Evolutionary conservation across 2,329 filamentous ascomycete genomes (phyloP).

Genomic region (Phialocephala sp.): DNA sequence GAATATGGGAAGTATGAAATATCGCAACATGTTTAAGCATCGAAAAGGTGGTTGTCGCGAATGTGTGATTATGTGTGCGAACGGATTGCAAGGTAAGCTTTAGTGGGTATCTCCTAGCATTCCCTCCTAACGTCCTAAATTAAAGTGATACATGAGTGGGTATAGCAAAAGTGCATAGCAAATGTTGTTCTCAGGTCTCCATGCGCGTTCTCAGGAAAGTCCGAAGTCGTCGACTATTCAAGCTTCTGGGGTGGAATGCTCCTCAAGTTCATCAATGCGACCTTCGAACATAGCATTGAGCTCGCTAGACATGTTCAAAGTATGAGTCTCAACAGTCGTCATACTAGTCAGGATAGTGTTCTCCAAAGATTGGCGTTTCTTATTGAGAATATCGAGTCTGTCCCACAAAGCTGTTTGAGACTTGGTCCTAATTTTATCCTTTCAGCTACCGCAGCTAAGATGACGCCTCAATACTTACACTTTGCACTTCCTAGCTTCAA

Average conservation of each 20-base stretch:
- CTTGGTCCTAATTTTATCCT: constrained; percentile 28
- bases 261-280: constrained; percentile 35
- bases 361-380: constrained; percentile 38
- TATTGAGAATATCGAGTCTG: constrained; percentile 38
- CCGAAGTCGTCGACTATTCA: not conserved
- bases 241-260: not conserved
- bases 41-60: not conserved
- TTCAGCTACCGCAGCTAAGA: constrained; percentile 14
- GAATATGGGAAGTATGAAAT: constrained; percentile 15
- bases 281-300: constrained; percentile 36
- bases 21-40: constrained; percentile 1
- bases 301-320: constrained; percentile 36
- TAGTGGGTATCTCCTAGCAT: constrained; percentile 31
- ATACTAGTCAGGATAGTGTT: constrained; percentile 38
- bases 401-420: constrained; percentile 34
- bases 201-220: not conserved
- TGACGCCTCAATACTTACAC: constrained; percentile 32
- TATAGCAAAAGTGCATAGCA: constrained; percentile 37
- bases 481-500: constrained; percentile 32
- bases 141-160: constrained; percentile 33
- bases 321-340: constrained; percentile 34
- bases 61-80: constrained; percentile 22
- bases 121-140: constrained; percentile 24
- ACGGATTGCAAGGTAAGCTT: constrained; percentile 25
- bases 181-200: constrained; percentile 11